phyloP scores from a whole-genome alignment of 352 stramenopile species.

The Phytophthora sojae region DNA sequence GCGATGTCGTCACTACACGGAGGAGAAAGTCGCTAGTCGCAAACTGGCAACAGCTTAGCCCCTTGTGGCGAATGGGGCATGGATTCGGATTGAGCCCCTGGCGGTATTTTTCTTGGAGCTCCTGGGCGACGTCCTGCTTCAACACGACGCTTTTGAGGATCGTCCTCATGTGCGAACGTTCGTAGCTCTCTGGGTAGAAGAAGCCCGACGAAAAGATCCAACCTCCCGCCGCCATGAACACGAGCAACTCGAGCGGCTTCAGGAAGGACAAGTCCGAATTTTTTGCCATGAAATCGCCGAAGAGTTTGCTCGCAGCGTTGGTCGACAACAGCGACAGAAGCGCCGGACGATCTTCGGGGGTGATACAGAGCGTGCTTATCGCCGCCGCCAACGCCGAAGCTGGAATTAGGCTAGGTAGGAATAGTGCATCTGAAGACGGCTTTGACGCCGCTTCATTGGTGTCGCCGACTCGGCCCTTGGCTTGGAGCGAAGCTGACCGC shows the following conservation, averaged over 20 bases:
- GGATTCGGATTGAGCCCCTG: conserved; percentile 20
- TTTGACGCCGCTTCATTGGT: not conserved
- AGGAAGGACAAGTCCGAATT: conserved; percentile 8
- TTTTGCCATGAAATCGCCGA: conserved; percentile 9
- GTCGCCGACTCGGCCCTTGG: not conserved
- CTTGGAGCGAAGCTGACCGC: conserved; percentile 22
- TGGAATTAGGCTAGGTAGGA: conserved; percentile 3
- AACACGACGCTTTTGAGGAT: conserved; percentile 19
- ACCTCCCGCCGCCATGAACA: conserved; percentile 19
- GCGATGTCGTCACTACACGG: conserved; percentile 12
- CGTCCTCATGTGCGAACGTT: conserved; percentile 24
- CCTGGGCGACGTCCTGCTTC: conserved; percentile 3
- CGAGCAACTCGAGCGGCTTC: conserved; percentile 12
- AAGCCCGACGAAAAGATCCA: conserved; percentile 26
- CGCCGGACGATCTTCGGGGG: conserved; percentile 10
- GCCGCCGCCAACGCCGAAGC: conserved; percentile 11
- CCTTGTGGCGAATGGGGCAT: conserved; percentile 12
- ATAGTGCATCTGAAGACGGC: not conserved
- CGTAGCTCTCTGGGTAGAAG: conserved; percentile 23
- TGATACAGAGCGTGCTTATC: conserved; percentile 6
- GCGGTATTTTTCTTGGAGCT: conserved; percentile 17
- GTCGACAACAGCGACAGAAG: conserved; percentile 15
- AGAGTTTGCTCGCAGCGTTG: conserved; percentile 14
- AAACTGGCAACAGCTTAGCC: conserved; percentile 10
- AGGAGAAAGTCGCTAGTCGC: conserved; percentile 14